Base-by-base conservation (phyloP, 2,329 filamentous ascomycete genomes). In the Fusarium drepaniforme region DNA sequence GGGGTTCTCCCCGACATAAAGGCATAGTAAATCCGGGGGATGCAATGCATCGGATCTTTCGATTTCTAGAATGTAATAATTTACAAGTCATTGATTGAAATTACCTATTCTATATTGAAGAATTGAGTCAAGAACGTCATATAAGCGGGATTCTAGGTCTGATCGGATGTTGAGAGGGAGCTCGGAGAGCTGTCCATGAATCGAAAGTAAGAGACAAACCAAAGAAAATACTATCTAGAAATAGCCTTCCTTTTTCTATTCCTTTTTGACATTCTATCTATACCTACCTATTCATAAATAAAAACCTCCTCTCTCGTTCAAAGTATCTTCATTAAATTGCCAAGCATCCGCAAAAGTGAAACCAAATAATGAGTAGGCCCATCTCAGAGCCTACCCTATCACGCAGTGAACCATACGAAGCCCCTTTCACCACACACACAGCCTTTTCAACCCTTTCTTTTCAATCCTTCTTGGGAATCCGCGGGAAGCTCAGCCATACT, bases 401-500 rank as follows among this genome's bases (percentile, higher is more conserved):
- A n/a, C 18, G 16, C 18, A 4, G 16, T 40, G 21, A 46, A 23
- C 21, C 42, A 13, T 46, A 23, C 5, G 21, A 46, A 23, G 12
- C 6, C 13, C 42, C 12, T 23, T 46, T 46, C 12, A 9, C 42
- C 3, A 23, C n/a, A n/a, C n/a, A n/a, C 15, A 21, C 12, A 15
- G n/a, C 21, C 23, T 25, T 49, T 25, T 15, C 8, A 16, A 15
- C 3, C 30, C 4, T 21, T 4, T 9, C 13, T 7, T 13, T 12
- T 23, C 16, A 76, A 46, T 83, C 80, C 44, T 70, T 77, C 75
- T 84, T 84, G 66, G 82, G 69, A 9, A 84, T 78, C 1, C 80
- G 75, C 0, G 84, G 83, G 42, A 85, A 84, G 12, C 77, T 78
- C 1, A 84, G 66, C 84, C 84, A 85, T 8, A 84, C 80, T 8